These are phyloP conservation scores for Rhododendron henanense DNA, from an alignment of 148 eudicot species.

Conservation along the genomic window DNA sequence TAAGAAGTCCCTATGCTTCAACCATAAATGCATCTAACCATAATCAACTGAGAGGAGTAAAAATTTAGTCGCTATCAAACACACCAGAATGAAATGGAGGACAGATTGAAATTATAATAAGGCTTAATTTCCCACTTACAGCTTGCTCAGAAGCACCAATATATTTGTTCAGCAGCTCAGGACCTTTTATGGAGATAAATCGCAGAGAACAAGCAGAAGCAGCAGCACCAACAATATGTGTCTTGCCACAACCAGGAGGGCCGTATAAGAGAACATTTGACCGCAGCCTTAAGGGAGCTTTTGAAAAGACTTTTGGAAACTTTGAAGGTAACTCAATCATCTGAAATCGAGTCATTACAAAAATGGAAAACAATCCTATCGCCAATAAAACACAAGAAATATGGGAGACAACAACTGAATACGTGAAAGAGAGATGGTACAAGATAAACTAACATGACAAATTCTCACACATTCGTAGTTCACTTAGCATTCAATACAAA, in stretches of 20 bases:
- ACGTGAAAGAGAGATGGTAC: background rate
- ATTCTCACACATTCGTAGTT: background rate
- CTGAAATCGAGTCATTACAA: constrained; percentile 26
- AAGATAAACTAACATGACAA: background rate
- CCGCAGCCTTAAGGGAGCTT: constrained; percentile 81
- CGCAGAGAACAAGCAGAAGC: constrained; percentile 94
- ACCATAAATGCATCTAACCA: background rate
- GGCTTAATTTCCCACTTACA: constrained; percentile 40
- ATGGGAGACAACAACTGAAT: background rate
- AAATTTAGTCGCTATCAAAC: background rate
- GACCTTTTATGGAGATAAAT: constrained; percentile 93
- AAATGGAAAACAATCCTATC: background rate
- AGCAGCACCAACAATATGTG: constrained; percentile 97
- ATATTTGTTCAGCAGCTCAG: constrained; percentile 92
- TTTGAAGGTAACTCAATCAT: constrained; percentile 96
- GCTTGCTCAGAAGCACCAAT: constrained; percentile 99
- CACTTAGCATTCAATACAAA: background rate
- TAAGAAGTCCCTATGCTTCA: background rate
- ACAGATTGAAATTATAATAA: background rate
- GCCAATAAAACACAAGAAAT: background rate
- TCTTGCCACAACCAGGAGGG: constrained; percentile 99
- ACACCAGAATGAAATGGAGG: background rate
- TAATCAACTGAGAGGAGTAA: background rate
- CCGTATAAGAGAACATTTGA: constrained; percentile 94
- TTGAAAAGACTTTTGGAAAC: constrained; percentile 74